Evolutionary conservation across 2,329 filamentous ascomycete species (phyloP), one percentile per base, ranked within the genome.

Genomic region (Botryotinia convoluta): DNA sequence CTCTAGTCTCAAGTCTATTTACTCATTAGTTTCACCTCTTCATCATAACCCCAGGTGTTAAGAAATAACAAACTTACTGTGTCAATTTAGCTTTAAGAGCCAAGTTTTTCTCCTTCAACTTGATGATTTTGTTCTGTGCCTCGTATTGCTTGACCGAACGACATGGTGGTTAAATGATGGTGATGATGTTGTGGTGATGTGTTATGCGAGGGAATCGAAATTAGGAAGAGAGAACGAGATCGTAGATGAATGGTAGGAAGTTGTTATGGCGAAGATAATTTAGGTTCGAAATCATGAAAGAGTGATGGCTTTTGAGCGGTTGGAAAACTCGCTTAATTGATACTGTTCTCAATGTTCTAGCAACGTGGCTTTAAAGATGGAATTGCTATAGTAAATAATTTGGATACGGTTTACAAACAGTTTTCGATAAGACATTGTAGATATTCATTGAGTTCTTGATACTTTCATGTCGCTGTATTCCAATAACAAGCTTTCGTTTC

Each of bases 401-500:
- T 16, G 2, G 12, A 37, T 12, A 16, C 9, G 8, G 20, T 6
- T 60, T 26, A 12, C 10, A 37, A 5, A 60, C 7, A 6, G 1
- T 51, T 51, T 12, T 51, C 12, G 10, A 12, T 26, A 51, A 12
- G 22, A 26, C 1, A 26, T 26, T 26, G 4, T 12, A 14, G 4
- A 12, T 51, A 10, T 51, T 5, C 4, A 51, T 51, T 26, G 22
- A 20, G 1, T 2, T 51, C 9, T 51, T 26, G 3, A 10, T 26
- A 12, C 9, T 10, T 9, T 48, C 4, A 26, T 2, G 4, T 51
- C 3, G 4, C 22, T 0, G 3, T 51, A 26, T 0, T 26, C 10
- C 4, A 26, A 12, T 51, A 26, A 26, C 0, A 12, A 26, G 4
- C 1, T 1, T 51, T 51, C 22, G 22, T 6, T 26, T 26, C 26